phyloP scores from a whole-genome alignment of 169 alveolate species.

The Plasmodium falciparum region DNA sequence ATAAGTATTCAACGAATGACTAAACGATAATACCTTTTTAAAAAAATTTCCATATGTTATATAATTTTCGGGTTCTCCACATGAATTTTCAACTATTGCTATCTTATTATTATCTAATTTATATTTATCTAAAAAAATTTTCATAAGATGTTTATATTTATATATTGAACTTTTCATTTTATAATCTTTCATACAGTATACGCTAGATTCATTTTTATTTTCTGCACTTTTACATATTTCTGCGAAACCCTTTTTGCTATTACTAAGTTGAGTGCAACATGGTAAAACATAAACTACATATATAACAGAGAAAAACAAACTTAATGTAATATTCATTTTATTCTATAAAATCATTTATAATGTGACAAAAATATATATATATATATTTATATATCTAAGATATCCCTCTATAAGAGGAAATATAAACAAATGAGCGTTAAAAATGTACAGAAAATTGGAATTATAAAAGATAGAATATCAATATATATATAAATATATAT shows the following conservation, averaged over 20 bases:
- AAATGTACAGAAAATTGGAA: too few species aligned
- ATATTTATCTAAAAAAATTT: background rate
- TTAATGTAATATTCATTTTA: too few species aligned
- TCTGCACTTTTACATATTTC: background rate
- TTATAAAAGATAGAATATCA: too few species aligned
- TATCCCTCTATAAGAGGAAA: too few species aligned
- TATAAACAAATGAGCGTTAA: too few species aligned
- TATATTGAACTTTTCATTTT: background rate
- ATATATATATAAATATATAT: too few species aligned
- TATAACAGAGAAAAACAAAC: too few species aligned
- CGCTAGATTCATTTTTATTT: conserved; percentile 3
- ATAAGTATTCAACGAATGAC: background rate
- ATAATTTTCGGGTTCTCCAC: conserved; percentile 6
- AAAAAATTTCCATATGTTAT: conserved; percentile 9
- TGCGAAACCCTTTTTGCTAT: background rate
- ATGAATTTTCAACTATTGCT: conserved; percentile 20
- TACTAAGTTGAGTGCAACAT: too few species aligned
- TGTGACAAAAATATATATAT: too few species aligned
- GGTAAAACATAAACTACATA: too few species aligned
- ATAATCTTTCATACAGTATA: conserved; percentile 11
- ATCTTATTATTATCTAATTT: background rate
- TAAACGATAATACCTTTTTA: background rate
- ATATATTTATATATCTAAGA: too few species aligned
- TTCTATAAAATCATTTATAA: too few species aligned
- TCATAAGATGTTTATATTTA: conserved; percentile 2